Base-by-base conservation (phyloP, 73 alveolate species). In the Stentor roeselii region DNA sequence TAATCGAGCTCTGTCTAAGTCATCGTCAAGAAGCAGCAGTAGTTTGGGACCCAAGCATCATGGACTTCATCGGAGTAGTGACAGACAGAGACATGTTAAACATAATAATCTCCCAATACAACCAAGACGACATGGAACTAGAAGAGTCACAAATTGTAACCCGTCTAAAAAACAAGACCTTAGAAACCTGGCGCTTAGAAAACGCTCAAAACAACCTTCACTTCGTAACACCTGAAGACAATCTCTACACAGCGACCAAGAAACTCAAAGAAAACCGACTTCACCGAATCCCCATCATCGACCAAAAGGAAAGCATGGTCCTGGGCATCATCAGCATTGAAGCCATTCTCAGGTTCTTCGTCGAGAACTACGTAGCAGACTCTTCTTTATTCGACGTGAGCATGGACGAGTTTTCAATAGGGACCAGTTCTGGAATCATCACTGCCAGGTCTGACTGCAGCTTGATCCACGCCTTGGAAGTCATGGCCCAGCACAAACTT, bases 1-100 rank as follows among this genome's bases (percentile, higher is more conserved):
- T 67, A 27, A 67, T 67, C 80, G 80, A 67, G 41, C 41, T 67
- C 21, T 27, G 80, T 67, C 34, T 67, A 32, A 32, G 80, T 32
- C 80, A 67, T 2, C 80, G 80, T 67, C 80, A 67, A 67, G 80
- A 67, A 21, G 80, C 37, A 21, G 80, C 80, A 27, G 27, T 67
- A 21, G 37, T 67, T 27, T 67, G 80, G 37, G 80, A 67, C 34
- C 80, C 80, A 21, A 21, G 21, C 21, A 67, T 11, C 37, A 21
- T 67, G 80, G 37, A 67, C 2, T 67, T 67, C 41, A 32, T 67
- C 21, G 80, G 80, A 30, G 80, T 67, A 27, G 80, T 67, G 37
- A 67, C 80, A 21, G 80, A 67, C 41, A 36, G 80, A 27, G 80
- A 67, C 34, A 21, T 67, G 37, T 67, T 67, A 67, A 32, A 67